phyloP scores from a whole-genome alignment of 305 asterid species.

The Fraxinus baroniana region DNA sequence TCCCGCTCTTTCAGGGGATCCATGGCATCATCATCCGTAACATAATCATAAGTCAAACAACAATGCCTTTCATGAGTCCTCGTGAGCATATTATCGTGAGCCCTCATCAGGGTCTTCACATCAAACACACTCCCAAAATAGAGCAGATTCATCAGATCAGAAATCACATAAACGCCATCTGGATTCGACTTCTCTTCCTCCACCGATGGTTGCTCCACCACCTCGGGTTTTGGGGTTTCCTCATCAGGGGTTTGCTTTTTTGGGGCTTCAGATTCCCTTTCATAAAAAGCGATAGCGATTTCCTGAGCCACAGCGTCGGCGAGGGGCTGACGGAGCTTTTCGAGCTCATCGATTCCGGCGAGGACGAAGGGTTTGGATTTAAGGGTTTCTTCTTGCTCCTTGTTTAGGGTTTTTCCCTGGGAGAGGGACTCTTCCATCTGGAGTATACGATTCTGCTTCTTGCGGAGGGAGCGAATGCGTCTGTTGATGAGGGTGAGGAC shows the following conservation, averaged over 20 bases:
- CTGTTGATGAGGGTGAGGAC: slow-evolving; percentile 65
- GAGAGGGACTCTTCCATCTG: slow-evolving; percentile 74
- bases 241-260: slow-evolving; percentile 13
- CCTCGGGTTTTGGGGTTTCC: neutral
- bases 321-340: slow-evolving; percentile 65
- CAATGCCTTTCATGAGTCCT: slow-evolving; percentile 87
- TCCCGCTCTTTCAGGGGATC: slow-evolving; percentile 72
- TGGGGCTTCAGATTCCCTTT: slow-evolving; percentile 13
- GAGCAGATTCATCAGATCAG: slow-evolving; percentile 64
- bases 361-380: slow-evolving; percentile 58
- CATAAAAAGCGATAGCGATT: slow-evolving; percentile 34
- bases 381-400: slow-evolving; percentile 29
- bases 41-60: slow-evolving; percentile 84
- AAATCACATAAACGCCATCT: slow-evolving; percentile 30
- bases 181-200: slow-evolving; percentile 13
- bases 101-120: slow-evolving; percentile 52
- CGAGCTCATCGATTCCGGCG: slow-evolving; percentile 74
- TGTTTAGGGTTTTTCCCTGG: slow-evolving; percentile 45
- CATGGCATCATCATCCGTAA: slow-evolving; percentile 74
- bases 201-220: neutral
- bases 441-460: slow-evolving; percentile 62
- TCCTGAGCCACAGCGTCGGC: slow-evolving; percentile 54
- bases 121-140: slow-evolving; percentile 81
- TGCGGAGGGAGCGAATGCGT: slow-evolving; percentile 74
- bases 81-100: slow-evolving; percentile 58